Evolutionary conservation across 2,329 filamentous ascomycete genomes (phyloP), one percentile per base, ranked within the genome.

Genomic region (Thyridium curvatum): DNA sequence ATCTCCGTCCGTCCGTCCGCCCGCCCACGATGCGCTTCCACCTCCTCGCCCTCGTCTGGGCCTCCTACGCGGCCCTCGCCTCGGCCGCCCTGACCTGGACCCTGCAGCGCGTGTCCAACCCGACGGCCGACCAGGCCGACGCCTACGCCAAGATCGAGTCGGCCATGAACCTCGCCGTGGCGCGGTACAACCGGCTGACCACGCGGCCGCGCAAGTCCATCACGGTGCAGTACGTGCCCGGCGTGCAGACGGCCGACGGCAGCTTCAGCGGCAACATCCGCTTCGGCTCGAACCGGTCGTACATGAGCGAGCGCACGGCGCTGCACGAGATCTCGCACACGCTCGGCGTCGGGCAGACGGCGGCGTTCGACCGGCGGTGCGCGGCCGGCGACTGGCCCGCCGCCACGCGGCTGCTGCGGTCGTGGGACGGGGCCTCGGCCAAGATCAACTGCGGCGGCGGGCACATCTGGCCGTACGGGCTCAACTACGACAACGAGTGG

Each of bases 281-380:
- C 12, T 71, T 71, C 50, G 67, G 66, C 5, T 54, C 58, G 12
- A 57, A 69, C 56, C 50, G 67, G 8, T 44, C 60, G 1, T 71
- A 66, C 56, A 71, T 71, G 68, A 69, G 51, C 35, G 64, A 71
- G 51, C 65, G 68, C 12, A 69, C 66, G 3, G 66, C 68, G 5
- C 55, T 71, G 48, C 68, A 71, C 46, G 68, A 71, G 53, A 68
- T 69, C 32, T 45, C 66, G 3, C 68, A 71, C 48, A 70, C 66
- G 1, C 59, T 71, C 5, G 68, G 68, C 4, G 55, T 71, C n/a
- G 68, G 68, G 0, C 62, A 65, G 53, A 68, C 65, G 4, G 45
- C 49, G 8, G 58, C 56, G 8, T 71, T 69, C 44, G 47, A 66
- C 41, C 37, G 42, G 12, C 47, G 50, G 28, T 71, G 68, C 48